Percentiles rank a stretch among this genome's conserved stretches.
phyloP scores from a whole-genome alignment of 2,329 filamentous ascomycete species.

The Alternaria ethzedia region DNA sequence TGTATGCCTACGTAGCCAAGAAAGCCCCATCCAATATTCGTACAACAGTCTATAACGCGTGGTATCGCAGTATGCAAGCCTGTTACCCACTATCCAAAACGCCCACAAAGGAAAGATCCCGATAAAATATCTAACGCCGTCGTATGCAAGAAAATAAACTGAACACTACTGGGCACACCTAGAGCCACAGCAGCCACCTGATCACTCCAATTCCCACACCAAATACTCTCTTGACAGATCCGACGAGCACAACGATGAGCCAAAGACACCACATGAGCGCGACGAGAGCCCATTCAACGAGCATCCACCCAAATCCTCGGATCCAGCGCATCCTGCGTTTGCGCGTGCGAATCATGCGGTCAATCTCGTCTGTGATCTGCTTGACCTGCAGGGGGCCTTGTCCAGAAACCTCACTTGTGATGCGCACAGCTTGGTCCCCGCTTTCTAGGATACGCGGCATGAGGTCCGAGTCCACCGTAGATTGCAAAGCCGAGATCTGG shows the following conservation, averaged over 20 bases:
- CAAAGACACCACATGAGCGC: conserved; percentile 94
- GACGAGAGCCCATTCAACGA: conserved; percentile 86
- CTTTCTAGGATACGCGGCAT: conserved; percentile 68
- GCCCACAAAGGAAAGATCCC: not conserved
- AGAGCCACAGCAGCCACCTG: conserved; percentile 81
- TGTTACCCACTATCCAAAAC: not conserved
- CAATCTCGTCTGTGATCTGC: conserved; percentile 77
- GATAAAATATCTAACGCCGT: not conserved
- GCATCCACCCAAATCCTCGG: conserved; percentile 76
- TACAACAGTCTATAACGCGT: conserved; percentile 7
- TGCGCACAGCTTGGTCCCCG: conserved; percentile 80
- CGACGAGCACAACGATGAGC: conserved; percentile 81
- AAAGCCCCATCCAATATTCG: not conserved
- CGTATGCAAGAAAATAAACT: conserved; percentile 3
- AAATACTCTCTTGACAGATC: conserved; percentile 68
- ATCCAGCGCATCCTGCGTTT: conserved; percentile 77
- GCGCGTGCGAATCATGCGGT: conserved; percentile 71
- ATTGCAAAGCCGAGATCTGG: conserved; percentile 53
- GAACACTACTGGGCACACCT: conserved; percentile 6
- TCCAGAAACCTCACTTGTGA: conserved; percentile 76
- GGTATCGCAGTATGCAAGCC: conserved; percentile 10
- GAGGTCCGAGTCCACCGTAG: conserved; percentile 57
- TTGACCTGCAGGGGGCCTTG: conserved; percentile 82
- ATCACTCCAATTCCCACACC: conserved; percentile 65
- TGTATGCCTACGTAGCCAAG: not conserved